These are phyloP conservation scores for Dipodascus albidus DNA, from an alignment of 805 yeast genomes.

Conservation along the genomic window DNA sequence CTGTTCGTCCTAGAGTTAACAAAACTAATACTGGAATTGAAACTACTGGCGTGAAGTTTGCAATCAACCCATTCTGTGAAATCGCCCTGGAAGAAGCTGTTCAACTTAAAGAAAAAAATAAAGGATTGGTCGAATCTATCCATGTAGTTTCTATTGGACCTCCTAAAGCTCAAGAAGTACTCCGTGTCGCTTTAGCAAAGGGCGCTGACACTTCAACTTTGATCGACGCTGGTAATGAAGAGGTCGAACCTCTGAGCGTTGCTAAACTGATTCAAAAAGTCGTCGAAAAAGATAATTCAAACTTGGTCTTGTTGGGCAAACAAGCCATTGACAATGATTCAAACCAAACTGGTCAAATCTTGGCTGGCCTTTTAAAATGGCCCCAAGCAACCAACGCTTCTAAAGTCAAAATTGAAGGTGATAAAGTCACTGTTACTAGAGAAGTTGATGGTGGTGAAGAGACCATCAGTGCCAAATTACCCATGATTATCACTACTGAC, in stretches of 20 bases:
- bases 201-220: constrained; percentile 85
- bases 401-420: constrained; percentile 54
- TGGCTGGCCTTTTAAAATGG: constrained; percentile 90
- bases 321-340: constrained; percentile 95
- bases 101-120: constrained; percentile 55
- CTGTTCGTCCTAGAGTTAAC: constrained; percentile 86
- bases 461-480: constrained; percentile 63
- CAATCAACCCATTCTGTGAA: constrained; percentile 95
- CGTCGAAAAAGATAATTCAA: constrained; percentile 58
- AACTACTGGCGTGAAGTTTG: constrained; percentile 79
- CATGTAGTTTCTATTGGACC: constrained; percentile 93
- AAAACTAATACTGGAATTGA: constrained; percentile 76
- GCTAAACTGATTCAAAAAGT: constrained; percentile 74
- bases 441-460: constrained; percentile 96
- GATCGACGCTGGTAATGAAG: constrained; percentile 62
- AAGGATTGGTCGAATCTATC: constrained; percentile 59
- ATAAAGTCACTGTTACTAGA: constrained; percentile 57
- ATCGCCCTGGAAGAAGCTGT: constrained; percentile 95
- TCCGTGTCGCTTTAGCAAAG: constrained; percentile 85
- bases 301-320: constrained; percentile 83
- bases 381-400: constrained; percentile 95
- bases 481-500: constrained; percentile 84
- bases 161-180: constrained; percentile 71
- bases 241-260: constrained; percentile 75
- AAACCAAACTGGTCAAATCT: constrained; percentile 93